A percentile compares a stretch with the other conserved stretches of the same genome.
phyloP scores from a whole-genome alignment of 768 basidiomycete species.

The Lanmaoa pseudosensibilis region DNA sequence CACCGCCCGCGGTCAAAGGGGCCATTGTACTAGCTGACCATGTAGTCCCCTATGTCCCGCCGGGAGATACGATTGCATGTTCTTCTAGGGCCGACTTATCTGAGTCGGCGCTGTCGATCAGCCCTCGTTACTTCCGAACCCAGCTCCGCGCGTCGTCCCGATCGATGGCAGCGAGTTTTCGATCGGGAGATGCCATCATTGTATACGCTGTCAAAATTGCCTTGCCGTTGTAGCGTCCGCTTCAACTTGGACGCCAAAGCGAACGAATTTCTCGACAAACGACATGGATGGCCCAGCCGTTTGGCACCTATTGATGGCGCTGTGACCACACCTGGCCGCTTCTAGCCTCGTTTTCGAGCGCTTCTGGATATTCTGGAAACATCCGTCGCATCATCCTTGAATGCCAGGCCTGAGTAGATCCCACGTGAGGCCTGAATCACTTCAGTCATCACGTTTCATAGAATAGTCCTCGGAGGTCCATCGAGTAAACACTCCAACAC shows the following conservation, averaged over 20 bases:
- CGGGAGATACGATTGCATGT: not conserved
- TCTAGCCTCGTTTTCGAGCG: conserved; percentile 5
- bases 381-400: not conserved
- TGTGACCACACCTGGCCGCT: not conserved
- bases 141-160: conserved; percentile 18
- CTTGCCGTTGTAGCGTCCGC: not conserved
- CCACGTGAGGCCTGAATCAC: conserved; percentile 11
- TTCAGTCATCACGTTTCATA: conserved; percentile 14
- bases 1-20: not conserved
- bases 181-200: conserved; percentile 22
- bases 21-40: not conserved
- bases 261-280: not conserved
- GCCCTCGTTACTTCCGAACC: conserved; percentile 11
- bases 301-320: not conserved
- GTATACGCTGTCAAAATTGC: conserved; percentile 4
- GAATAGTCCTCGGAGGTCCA: conserved; percentile 33
- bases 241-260: not conserved
- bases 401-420: not conserved
- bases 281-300: not conserved
- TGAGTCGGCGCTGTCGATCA: conserved; percentile 1
- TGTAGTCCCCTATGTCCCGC: not conserved
- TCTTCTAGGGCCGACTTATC: not conserved
- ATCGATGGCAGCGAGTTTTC: conserved; percentile 20
- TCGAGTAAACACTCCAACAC: not conserved
- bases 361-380: conserved; percentile 22